Percentiles rank a stretch among this genome's conserved stretches.
Evolutionary conservation across 768 basidiomycete genomes (phyloP).

Genomic region (Boletus reticulatus): DNA sequence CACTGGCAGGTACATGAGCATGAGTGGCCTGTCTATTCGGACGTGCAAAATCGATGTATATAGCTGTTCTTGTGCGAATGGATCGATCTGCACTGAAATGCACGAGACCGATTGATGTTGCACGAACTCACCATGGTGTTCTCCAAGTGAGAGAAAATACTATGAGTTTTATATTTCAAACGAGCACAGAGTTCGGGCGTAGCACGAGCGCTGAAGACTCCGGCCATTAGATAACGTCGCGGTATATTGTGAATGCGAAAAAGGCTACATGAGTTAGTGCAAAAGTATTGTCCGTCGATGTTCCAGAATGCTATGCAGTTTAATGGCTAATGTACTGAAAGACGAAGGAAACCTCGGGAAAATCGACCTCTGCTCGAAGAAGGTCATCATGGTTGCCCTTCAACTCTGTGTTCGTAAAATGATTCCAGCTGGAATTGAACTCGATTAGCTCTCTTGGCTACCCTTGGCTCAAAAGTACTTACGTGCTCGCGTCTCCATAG

Average conservation of each 20-base stretch:
- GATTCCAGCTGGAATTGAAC: slow-evolving; percentile 78
- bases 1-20: too few species aligned
- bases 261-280: neutral
- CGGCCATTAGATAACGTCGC: too few species aligned
- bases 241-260: neutral
- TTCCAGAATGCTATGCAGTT: slow-evolving; percentile 2
- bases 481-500: slow-evolving; percentile 98
- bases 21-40: too few species aligned
- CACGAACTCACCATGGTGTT: too few species aligned
- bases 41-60: too few species aligned
- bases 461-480: slow-evolving; percentile 37
- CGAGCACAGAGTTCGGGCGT: neutral
- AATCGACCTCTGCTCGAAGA: slow-evolving; percentile 82
- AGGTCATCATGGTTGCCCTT: slow-evolving; percentile 94
- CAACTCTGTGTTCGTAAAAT: slow-evolving; percentile 87
- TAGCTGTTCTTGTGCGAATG: too few species aligned
- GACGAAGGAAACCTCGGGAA: slow-evolving; percentile 87
- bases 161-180: too few species aligned
- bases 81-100: too few species aligned
- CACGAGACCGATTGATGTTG: too few species aligned
- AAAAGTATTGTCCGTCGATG: slow-evolving; percentile 10
- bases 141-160: too few species aligned
- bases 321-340: slow-evolving; percentile 96
- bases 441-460: neutral
- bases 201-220: too few species aligned